Evolutionary conservation across 352 stramenopile genomes (phyloP).

Genomic region (Lagenidium giganteum): DNA sequence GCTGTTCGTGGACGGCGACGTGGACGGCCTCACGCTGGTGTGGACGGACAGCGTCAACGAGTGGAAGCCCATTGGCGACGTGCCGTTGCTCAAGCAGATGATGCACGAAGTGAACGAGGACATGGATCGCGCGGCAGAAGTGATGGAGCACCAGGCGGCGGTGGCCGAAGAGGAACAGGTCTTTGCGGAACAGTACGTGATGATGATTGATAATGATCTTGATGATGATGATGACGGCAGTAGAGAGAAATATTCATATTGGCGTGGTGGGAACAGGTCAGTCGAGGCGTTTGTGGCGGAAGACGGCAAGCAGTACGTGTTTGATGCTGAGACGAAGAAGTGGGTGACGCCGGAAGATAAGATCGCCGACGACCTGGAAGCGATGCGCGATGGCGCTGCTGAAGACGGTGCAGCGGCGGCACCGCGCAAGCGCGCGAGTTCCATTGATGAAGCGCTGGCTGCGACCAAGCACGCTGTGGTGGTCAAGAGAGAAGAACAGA

Average conservation of each 20-base stretch:
- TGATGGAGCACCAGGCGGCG: slow-evolving; percentile 32
- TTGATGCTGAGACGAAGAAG: slow-evolving; percentile 57
- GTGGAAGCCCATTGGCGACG: slow-evolving; percentile 60
- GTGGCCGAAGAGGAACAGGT: slow-evolving; percentile 45
- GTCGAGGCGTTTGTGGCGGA: slow-evolving; percentile 50
- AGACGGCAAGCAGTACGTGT: slow-evolving; percentile 67
- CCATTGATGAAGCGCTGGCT: background rate
- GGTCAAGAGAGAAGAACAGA: background rate
- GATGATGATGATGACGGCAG: no score
- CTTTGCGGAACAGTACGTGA: slow-evolving; percentile 39
- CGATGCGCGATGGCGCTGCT: no score
- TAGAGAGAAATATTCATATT: background rate
- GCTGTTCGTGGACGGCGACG: slow-evolving; percentile 57
- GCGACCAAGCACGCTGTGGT: slow-evolving; percentile 6
- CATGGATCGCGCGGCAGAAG: slow-evolving; percentile 40
- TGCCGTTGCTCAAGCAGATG: slow-evolving; percentile 59
- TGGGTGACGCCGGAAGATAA: slow-evolving; percentile 69
- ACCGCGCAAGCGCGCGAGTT: no score
- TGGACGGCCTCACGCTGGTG: slow-evolving; percentile 72
- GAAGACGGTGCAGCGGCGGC: no score
- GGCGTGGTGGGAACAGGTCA: slow-evolving; percentile 14
- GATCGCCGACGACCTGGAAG: slow-evolving; percentile 66
- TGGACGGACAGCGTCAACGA: slow-evolving; percentile 42
- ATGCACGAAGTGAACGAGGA: slow-evolving; percentile 66
- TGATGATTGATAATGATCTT: background rate